A percentile compares a stretch with the other conserved stretches of the same genome.
These are phyloP conservation scores for Lycium barbarum DNA, from an alignment of 257 asterid genomes.

Conservation along the genomic window DNA sequence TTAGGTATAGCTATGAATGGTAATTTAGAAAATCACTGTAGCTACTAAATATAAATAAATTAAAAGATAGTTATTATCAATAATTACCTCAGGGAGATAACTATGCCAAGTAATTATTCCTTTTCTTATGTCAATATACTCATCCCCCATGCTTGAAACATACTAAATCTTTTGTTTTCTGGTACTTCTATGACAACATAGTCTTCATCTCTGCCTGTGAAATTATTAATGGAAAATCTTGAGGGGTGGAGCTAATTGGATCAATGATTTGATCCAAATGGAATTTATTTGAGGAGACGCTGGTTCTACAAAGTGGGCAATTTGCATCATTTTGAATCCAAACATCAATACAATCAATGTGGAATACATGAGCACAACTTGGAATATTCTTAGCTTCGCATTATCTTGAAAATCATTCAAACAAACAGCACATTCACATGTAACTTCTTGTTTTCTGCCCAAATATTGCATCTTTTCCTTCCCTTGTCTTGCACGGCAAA, in stretches of 20 bases:
- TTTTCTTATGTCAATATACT: constrained; percentile 62
- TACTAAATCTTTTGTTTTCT: constrained; percentile 21
- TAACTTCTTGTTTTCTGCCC: neutral
- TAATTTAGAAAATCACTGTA: too few species aligned
- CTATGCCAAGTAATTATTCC: neutral
- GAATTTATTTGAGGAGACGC: constrained; percentile 45
- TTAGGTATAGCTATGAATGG: too few species aligned
- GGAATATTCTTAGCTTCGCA: constrained; percentile 73
- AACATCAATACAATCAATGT: constrained; percentile 38
- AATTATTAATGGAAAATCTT: constrained; percentile 25
- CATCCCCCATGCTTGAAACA: constrained; percentile 74
- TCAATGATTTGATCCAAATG: too few species aligned
- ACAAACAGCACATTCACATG: constrained; percentile 73
- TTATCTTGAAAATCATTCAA: constrained; percentile 70
- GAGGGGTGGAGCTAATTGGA: neutral
- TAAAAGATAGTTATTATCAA: too few species aligned
- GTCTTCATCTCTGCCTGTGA: constrained; percentile 59
- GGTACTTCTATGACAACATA: constrained; percentile 74
- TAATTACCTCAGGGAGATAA: too few species aligned
- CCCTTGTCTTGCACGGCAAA: constrained; percentile 51
- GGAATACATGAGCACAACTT: constrained; percentile 67
- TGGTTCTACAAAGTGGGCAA: constrained; percentile 56
- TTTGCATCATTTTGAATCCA: constrained; percentile 89
- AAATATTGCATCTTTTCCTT: neutral
- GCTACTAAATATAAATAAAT: too few species aligned